Conservation (phyloP, 176 grass and related monocot species). For the Aegilops umbellulata region DNA sequence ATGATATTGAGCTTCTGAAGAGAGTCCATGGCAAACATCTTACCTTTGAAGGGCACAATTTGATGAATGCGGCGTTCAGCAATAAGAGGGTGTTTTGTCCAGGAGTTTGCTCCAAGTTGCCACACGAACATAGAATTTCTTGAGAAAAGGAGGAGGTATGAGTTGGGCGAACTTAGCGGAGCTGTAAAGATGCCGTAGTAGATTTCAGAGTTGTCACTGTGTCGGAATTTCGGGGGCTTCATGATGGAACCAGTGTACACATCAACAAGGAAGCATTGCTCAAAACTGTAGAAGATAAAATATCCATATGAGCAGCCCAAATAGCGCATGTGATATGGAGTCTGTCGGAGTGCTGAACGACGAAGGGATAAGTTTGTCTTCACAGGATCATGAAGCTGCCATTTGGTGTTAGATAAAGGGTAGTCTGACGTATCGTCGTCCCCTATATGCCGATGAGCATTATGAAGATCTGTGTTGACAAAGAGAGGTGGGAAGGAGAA, state of each 20-base stretch:
- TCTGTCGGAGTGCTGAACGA: background rate
- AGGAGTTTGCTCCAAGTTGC: conserved; percentile 35
- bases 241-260: conserved; percentile 38
- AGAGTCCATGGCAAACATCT: background rate
- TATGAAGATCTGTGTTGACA: background rate
- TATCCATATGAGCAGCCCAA: conserved; percentile 49
- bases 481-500: conserved; percentile 37
- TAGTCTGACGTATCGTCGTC: no score
- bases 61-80: background rate
- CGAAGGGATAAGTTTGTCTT: background rate
- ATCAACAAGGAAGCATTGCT: conserved; percentile 41
- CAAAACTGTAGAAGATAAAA: conserved; percentile 24
- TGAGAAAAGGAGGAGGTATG: conserved; percentile 30
- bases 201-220: background rate
- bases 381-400: conserved; percentile 20
- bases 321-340: background rate
- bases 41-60: conserved; percentile 41
- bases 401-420: background rate
- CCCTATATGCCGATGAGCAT: background rate
- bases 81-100: conserved; percentile 13
- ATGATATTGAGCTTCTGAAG: conserved; percentile 27
- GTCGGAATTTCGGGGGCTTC: conserved; percentile 28
- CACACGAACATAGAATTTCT: conserved; percentile 35
- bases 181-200: conserved; percentile 36
- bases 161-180: conserved; percentile 39